Percentiles rank a stretch among this genome's conserved stretches.
Conservation (phyloP, 495 filamentous ascomycete genomes). For the Elaphomyces granulatus region DNA sequence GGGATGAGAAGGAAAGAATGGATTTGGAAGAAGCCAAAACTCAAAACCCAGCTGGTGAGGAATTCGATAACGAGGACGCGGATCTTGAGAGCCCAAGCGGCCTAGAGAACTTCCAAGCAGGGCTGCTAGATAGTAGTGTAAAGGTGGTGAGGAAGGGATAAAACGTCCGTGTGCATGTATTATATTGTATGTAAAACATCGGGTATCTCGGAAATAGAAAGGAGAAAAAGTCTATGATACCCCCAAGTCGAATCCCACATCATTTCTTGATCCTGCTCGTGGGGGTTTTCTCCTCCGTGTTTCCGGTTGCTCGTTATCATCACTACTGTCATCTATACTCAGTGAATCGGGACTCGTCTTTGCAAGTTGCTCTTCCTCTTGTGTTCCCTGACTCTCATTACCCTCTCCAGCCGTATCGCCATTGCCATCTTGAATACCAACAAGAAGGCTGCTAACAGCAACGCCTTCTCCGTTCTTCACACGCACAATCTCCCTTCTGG, state of each 20-base stretch:
- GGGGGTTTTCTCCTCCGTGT: conserved; percentile 15
- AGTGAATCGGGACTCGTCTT: too few relatives aligned
- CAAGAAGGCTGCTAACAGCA: too few relatives aligned
- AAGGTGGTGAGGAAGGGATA: conserved; percentile 31
- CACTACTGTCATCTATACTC: conserved; percentile 30
- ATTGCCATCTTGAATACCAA: too few relatives aligned
- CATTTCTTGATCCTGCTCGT: neutral
- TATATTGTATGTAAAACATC: conserved; percentile 4
- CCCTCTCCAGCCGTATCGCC: conserved; percentile 19
- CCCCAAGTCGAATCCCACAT: neutral
- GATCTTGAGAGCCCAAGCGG: conserved; percentile 23
- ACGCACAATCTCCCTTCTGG: conserved; percentile 53
- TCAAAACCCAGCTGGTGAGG: conserved; percentile 20
- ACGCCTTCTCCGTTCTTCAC: too few relatives aligned
- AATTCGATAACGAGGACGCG: conserved; percentile 9
- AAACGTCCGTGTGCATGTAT: conserved; percentile 17
- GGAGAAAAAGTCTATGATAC: too few relatives aligned
- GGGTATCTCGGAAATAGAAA: conserved; percentile 23
- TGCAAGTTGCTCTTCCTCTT: too few relatives aligned
- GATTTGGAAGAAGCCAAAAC: conserved; percentile 45
- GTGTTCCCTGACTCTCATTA: conserved; percentile 21
- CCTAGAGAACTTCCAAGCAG: conserved; percentile 18
- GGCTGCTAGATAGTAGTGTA: conserved; percentile 31
- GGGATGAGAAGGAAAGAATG: conserved; percentile 64
- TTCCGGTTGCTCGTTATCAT: conserved; percentile 22